A percentile compares a stretch with the other conserved stretches of the same genome.
These are phyloP conservation scores for Simplicillium aogashimaense DNA, from an alignment of 2,329 filamentous ascomycete species.

Conservation along the genomic window DNA sequence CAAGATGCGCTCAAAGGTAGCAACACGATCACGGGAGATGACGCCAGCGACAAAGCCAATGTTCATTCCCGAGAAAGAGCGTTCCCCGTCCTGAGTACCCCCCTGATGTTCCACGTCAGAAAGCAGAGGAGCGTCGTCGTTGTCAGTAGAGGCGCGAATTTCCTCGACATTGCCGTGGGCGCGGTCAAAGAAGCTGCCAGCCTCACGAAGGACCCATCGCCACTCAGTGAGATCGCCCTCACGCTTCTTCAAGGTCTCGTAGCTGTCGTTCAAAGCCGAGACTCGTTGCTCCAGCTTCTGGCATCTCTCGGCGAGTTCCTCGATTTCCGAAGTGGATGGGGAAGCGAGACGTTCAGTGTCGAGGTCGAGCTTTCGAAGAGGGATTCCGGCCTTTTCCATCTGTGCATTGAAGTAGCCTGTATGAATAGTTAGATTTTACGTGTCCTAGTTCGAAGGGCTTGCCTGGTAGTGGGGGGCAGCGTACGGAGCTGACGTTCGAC, in stretches of 20 bases:
- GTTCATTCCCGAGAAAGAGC: conserved; percentile 94
- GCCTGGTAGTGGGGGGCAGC: conserved; percentile 23
- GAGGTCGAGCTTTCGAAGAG: conserved; percentile 82
- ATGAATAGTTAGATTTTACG: conserved; percentile 17
- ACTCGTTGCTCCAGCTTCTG: conserved; percentile 89
- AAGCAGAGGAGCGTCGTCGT: conserved; percentile 87
- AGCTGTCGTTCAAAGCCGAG: conserved; percentile 89
- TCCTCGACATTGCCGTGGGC: conserved; percentile 95
- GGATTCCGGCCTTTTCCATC: conserved; percentile 87
- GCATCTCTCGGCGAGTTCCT: conserved; percentile 86
- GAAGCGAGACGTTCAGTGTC: conserved; percentile 79
- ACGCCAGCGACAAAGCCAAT: conserved; percentile 98
- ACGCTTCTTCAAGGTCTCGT: conserved; percentile 95
- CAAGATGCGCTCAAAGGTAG: conserved; percentile 90
- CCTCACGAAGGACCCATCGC: conserved; percentile 95
- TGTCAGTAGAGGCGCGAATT: conserved; percentile 80
- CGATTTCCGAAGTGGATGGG: conserved; percentile 88
- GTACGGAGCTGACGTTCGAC: conserved; percentile 93
- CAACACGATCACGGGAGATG: conserved; percentile 85
- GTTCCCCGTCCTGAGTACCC: conserved; percentile 57
- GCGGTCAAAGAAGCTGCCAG: conserved; percentile 93
- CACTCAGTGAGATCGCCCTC: conserved; percentile 96
- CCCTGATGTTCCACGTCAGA: conserved; percentile 84
- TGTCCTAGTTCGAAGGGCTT: conserved; percentile 6
- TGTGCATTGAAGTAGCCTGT: conserved; percentile 86